These are phyloP conservation scores for Verticillium zaregamsianum DNA, from an alignment of 2,329 filamentous ascomycete species.

Conservation along the genomic window DNA sequence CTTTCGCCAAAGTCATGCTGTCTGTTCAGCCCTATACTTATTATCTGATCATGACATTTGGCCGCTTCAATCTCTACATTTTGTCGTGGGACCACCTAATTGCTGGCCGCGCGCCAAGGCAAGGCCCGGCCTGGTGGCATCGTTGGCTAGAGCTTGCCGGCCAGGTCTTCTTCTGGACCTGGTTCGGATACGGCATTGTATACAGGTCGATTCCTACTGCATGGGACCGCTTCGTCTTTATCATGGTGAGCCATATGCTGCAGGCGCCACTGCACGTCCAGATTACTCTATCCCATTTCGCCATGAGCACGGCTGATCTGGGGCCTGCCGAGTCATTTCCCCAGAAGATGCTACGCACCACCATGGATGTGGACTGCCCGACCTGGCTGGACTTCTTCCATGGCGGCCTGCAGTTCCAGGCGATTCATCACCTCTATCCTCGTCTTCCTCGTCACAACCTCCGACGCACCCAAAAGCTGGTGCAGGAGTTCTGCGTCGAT, in stretches of 20 bases:
- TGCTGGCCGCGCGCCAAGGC: slow-evolving; percentile 63
- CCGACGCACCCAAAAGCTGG: slow-evolving; percentile 67
- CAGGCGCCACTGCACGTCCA: slow-evolving; percentile 82
- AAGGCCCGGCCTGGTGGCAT: slow-evolving; percentile 79
- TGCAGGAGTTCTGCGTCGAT: slow-evolving; percentile 77
- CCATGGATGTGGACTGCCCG: slow-evolving; percentile 89
- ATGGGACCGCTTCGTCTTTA: slow-evolving; percentile 65
- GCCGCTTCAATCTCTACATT: slow-evolving; percentile 81
- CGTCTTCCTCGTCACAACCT: slow-evolving; percentile 83
- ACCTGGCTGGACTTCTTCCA: slow-evolving; percentile 87
- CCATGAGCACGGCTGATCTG: slow-evolving; percentile 86
- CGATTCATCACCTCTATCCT: slow-evolving; percentile 81
- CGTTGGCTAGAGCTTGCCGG: slow-evolving; percentile 74
- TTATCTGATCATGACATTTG: slow-evolving; percentile 75
- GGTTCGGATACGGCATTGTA: slow-evolving; percentile 80
- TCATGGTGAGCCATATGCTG: slow-evolving; percentile 76
- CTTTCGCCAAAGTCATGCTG: slow-evolving; percentile 64
- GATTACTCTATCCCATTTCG: slow-evolving; percentile 88
- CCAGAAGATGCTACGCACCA: slow-evolving; percentile 86
- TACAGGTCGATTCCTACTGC: slow-evolving; percentile 69
- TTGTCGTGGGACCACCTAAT: slow-evolving; percentile 77
- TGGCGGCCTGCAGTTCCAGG: slow-evolving; percentile 85
- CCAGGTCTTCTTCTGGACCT: slow-evolving; percentile 77
- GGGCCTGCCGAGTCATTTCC: slow-evolving; percentile 83
- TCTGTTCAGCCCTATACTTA: slow-evolving; percentile 78